Conservation (phyloP, 1,139 yeast species). For the Lodderomyces beijingensis region DNA sequence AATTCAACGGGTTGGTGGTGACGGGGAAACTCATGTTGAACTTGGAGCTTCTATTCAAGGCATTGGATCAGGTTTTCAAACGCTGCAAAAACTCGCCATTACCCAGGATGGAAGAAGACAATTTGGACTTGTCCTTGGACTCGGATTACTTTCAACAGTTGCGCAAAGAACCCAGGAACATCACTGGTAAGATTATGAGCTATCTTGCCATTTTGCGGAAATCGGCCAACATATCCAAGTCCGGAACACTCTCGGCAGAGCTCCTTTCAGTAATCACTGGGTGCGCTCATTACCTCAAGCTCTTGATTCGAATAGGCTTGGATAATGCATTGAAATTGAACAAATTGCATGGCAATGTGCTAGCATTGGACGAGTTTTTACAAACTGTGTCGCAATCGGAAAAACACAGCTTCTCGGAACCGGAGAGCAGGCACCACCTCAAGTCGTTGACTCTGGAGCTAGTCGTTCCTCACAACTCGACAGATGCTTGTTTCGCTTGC, state of each 20-base stretch:
- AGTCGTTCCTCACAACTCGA: slow-evolving; percentile 55
- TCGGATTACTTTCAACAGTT: slow-evolving; percentile 27
- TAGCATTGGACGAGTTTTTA: slow-evolving; percentile 62
- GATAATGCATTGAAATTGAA: slow-evolving; percentile 70
- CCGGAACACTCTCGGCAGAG: slow-evolving; percentile 57
- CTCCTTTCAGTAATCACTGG: slow-evolving; percentile 83
- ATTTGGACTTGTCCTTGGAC: slow-evolving; percentile 15
- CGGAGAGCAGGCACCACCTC: slow-evolving; percentile 7
- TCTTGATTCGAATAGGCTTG: slow-evolving; percentile 77
- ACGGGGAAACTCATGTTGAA: slow-evolving; percentile 73
- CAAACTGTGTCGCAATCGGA: slow-evolving; percentile 22
- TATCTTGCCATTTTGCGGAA: slow-evolving; percentile 69
- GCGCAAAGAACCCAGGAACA: slow-evolving; percentile 80
- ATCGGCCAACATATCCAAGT: slow-evolving; percentile 40
- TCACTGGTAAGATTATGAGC: slow-evolving; percentile 76
- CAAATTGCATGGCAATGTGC: slow-evolving; percentile 51
- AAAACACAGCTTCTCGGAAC: slow-evolving; percentile 4
- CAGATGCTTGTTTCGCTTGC: slow-evolving; percentile 75
- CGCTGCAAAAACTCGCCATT: slow-evolving; percentile 11
- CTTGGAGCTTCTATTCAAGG: slow-evolving; percentile 71
- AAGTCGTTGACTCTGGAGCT: slow-evolving; percentile 32
- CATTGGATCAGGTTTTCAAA: slow-evolving; percentile 53
- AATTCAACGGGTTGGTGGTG: slow-evolving; percentile 62
- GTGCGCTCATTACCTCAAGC: slow-evolving; percentile 86
- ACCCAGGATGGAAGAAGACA: slow-evolving; percentile 7